A percentile compares a stretch with the other conserved stretches of the same genome.
Evolutionary conservation across 1,284 basidiomycete genomes (phyloP).

Genomic region (Volvariella surrecta): DNA sequence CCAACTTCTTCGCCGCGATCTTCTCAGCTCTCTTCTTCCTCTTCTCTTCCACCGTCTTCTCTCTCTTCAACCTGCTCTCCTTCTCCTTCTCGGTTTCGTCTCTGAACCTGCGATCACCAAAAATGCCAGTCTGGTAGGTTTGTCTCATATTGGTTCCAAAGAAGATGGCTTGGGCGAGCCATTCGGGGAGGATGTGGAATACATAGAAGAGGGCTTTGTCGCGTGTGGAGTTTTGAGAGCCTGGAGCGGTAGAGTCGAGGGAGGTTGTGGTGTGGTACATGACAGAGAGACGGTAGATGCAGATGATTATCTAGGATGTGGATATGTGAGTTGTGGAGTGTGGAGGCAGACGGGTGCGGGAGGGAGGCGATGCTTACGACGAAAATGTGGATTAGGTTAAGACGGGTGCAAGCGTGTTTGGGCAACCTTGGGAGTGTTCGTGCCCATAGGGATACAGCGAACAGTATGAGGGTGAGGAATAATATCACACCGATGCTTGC

Average conservation of each 20-base stretch:
- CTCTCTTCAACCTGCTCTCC: conserved; percentile 12
- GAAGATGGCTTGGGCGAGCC: conserved; percentile 23
- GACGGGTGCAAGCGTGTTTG: too few relatives aligned
- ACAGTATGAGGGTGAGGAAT: neutral
- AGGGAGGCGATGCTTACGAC: conserved; percentile 13
- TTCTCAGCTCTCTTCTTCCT: conserved; percentile 5
- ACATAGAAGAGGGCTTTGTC: conserved; percentile 32
- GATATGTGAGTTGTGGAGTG: neutral
- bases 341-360: neutral
- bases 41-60: conserved; percentile 8
- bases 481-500: neutral
- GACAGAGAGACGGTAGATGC: conserved; percentile 31
- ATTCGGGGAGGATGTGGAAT: conserved; percentile 35
- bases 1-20: neutral
- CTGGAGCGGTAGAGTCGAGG: conserved; percentile 21
- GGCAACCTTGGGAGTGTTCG: neutral
- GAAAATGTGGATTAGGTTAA: too few relatives aligned
- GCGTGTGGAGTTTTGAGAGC: conserved; percentile 22
- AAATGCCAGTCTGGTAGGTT: conserved; percentile 29
- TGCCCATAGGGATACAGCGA: neutral
- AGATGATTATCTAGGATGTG: conserved; percentile 20
- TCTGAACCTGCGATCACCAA: conserved; percentile 18
- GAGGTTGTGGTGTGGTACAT: conserved; percentile 26
- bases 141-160: conserved; percentile 26
- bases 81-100: conserved; percentile 22